Evolutionary conservation across 2,329 filamentous ascomycete genomes (phyloP).

Genomic region (Raffaelea ambrosiae): DNA sequence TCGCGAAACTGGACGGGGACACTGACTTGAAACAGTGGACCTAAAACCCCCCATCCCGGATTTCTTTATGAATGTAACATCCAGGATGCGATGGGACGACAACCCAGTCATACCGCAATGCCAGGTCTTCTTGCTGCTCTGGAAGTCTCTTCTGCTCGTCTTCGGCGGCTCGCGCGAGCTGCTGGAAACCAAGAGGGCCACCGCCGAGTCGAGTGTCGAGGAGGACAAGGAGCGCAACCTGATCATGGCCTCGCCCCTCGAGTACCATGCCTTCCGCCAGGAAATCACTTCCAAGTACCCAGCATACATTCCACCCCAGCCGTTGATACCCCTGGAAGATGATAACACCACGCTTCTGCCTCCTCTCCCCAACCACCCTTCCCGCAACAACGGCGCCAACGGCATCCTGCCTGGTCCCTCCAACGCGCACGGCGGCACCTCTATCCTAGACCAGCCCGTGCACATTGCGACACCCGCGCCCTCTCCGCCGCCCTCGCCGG

Average conservation of each 20-base stretch:
- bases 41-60: slow-evolving; percentile 62
- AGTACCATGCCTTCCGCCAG: slow-evolving; percentile 93
- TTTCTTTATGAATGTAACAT: slow-evolving; percentile 61
- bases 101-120: slow-evolving; percentile 52
- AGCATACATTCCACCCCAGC: slow-evolving; percentile 82
- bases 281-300: slow-evolving; percentile 98
- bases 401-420: slow-evolving; percentile 52
- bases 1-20: too few relatives aligned
- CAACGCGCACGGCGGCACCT: slow-evolving; percentile 53
- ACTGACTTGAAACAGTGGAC: slow-evolving; percentile 29
- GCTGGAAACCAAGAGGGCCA: slow-evolving; percentile 62
- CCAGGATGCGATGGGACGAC: slow-evolving; percentile 66
- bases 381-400: slow-evolving; percentile 48
- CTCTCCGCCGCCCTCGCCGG: slow-evolving; percentile 86
- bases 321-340: slow-evolving; percentile 74
- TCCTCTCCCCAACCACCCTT: slow-evolving; percentile 67
- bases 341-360: slow-evolving; percentile 89
- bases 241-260: slow-evolving; percentile 86
- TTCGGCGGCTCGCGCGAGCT: slow-evolving; percentile 75
- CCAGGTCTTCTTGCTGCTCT: slow-evolving; percentile 71
- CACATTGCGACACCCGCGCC: slow-evolving; percentile 98
- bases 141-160: slow-evolving; percentile 81
- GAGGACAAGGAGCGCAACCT: slow-evolving; percentile 61
- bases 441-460: slow-evolving; percentile 90
- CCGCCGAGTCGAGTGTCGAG: slow-evolving; percentile 50